Evolutionary conservation across 176 grass and related monocot genomes (phyloP).

Genomic region (maize (Zea mays)): Zm-B73-REFERENCE-NAM-5.0 NC_050102.1:174663001-174663500

Average conservation of each 20-base stretch:
- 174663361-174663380: conserved; percentile 33
- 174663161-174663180: neutral
- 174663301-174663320: neutral
- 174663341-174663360: conserved; percentile 36
- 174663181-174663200: neutral
- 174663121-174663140: conserved; percentile 12
- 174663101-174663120: neutral
- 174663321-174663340: conserved; percentile 42
- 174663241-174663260: conserved; percentile 38
- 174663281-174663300: conserved; percentile 26
- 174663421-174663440: conserved; percentile 41
- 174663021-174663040: conserved; percentile 3
- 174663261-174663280: conserved; percentile 7
- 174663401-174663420: conserved; percentile 35
- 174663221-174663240: conserved; percentile 35
- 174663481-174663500: conserved; percentile 44
- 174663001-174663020: conserved; percentile 21
- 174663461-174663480: conserved; percentile 37
- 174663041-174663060: conserved; percentile 22
- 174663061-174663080: conserved; percentile 10
- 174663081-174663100: conserved; percentile 1
- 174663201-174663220: conserved; percentile 13
- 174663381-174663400: conserved; percentile 14
- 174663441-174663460: conserved; percentile 69
- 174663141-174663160: conserved; percentile 7